Evolutionary conservation across 2,329 filamentous ascomycete species (phyloP), one percentile per base, ranked within the genome.

Genomic region (Cytospora schulzeri): DNA sequence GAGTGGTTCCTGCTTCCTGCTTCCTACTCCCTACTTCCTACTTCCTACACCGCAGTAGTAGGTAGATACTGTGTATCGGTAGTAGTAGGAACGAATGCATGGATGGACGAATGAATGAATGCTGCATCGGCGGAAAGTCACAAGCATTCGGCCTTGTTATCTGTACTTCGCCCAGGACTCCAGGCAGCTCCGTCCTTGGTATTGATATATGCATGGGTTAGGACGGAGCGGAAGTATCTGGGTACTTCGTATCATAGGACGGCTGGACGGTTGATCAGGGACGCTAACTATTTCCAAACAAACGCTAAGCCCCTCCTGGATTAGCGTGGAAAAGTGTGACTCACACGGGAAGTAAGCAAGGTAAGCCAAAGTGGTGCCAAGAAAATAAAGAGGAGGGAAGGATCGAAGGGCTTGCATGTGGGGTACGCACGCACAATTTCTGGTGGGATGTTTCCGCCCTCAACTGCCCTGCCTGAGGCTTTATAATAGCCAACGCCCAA

Each of bases 401-500:
- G n/a, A 48, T 48, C 45, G 45, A 24, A 48, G 45, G 45, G 45
- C 45, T 48, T 48, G n/a, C 22, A 48, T 48, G 45, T 48, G 45
- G 45, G 22, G 45, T 14, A 48, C n/a, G 45, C 45, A 48, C 45
- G 45, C 45, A 48, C 45, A 48, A 24, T 48, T 48, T 24, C 14
- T 24, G n/a, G 60, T 28, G 22, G n/a, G 3, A 2, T 11, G n/a
- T 26, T 19, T 5, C 35, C 24, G 26, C 33, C 9, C 29, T 31
- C 50, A n/a, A n/a, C n/a, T n/a, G n/a, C n/a, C 15, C 50, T 52
- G 48, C 58, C 33, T 24, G n/a, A 38, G 59, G 33, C 59, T 78
- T 80, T 77, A 80, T 77, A 76, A 70, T 63, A 72, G 71, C 70
- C 68, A 68, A 70, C 71, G 70, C 70, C 71, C 71, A 69, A 70